Evolutionary conservation across 495 filamentous ascomycete genomes (phyloP), one percentile per base, ranked within the genome.

Genomic region (Daldinia caldariorum): DNA sequence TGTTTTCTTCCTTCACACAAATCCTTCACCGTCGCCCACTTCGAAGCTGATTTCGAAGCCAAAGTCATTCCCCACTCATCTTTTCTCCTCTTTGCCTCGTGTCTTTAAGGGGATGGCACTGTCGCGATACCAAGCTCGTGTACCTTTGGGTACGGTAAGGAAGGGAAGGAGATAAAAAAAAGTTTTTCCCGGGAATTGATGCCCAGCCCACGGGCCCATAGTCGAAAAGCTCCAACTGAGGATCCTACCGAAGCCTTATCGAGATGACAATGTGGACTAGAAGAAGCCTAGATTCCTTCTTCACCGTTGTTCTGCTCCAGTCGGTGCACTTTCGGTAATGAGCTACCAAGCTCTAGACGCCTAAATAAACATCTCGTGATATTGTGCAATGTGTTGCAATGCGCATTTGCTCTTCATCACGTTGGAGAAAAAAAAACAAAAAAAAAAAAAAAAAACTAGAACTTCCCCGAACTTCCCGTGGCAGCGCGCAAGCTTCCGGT

Each of bases 11-110:
- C 45, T 20, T 61, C 69, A 67, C 56, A 59, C 59, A 67, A 72
- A n/a, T 68, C 63, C 70, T 65, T 72, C 70, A 72, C 70, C 65
- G 65, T 72, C 70, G 57, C 65, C 70, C 70, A 72, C 70, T 68
- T 72, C 16, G 14, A 65, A 49, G 47, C 59, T 3, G 12, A 51
- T 10, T 45, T 45, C 6, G 20, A 22, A 26, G 12, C 4, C 20
- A 51, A 31, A 31, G 49, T 61, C n/a, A 16, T 63, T 60, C 63
- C 18, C 69, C 69, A 71, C 55, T 58, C 62, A 57, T 39, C 20
- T 47, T 47, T 63, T 41, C 26, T 35, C 37, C 39, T 39, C 58
- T 18, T 18, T 35, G 29, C 51, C 22, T 53, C 39, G 20, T 53
- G 49, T 53, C 12, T 32, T 31, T 34, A 39, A 47, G 58, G 45